phyloP scores from a whole-genome alignment of 441 rosid genomes.

The Brassica balearica region DNA sequence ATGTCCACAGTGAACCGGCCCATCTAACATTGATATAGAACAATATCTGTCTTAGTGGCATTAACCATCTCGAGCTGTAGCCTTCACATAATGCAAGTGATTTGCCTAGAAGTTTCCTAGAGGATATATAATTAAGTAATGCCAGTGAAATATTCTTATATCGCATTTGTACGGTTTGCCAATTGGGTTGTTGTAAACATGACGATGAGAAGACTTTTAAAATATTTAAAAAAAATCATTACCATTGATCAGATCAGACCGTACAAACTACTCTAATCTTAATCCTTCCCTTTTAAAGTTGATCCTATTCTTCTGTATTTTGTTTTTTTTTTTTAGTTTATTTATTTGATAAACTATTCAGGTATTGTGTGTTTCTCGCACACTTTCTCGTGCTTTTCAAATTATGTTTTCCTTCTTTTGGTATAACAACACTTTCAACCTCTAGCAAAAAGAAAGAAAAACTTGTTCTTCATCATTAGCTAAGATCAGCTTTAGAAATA shows the following conservation, averaged over 20 bases:
- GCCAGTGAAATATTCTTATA: background rate
- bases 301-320: background rate
- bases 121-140: background rate
- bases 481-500: background rate
- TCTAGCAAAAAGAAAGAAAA: background rate
- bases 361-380: background rate
- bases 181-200: background rate
- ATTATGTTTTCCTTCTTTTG: background rate
- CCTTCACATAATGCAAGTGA: background rate
- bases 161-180: background rate
- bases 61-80: background rate
- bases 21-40: background rate
- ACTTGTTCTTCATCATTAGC: background rate
- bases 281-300: background rate
- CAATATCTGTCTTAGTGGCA: background rate
- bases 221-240: background rate
- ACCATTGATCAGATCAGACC: background rate
- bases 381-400: background rate
- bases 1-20: background rate
- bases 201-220: background rate
- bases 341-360: background rate
- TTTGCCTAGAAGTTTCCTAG: background rate
- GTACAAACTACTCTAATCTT: background rate
- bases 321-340: background rate
- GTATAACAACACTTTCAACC: conserved; percentile 2